phyloP scores from a whole-genome alignment of 345 rosid genomes.

The Ceriops tagal region DNA sequence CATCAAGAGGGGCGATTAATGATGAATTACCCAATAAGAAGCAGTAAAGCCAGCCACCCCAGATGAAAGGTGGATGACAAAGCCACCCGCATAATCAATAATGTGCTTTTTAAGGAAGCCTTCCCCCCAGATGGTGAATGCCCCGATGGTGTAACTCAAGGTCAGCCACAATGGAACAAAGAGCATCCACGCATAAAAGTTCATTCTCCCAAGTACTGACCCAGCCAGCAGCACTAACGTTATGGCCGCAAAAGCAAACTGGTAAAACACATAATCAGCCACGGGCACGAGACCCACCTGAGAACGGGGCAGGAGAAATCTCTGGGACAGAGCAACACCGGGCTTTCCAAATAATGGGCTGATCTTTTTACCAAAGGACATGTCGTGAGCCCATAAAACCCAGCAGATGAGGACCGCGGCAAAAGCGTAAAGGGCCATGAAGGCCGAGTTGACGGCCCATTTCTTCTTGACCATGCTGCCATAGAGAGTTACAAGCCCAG shows the following conservation, averaged over 20 bases:
- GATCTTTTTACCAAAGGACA: constrained; percentile 41
- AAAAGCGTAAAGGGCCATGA: constrained; percentile 63
- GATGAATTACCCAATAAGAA: constrained; percentile 51
- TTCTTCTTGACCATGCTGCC: constrained; percentile 70
- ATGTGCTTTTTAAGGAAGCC: constrained; percentile 30
- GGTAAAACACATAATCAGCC: constrained; percentile 48
- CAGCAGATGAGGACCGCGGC: constrained; percentile 51
- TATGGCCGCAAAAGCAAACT: constrained; percentile 64
- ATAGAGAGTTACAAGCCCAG: constrained; percentile 55
- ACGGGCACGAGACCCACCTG: background rate
- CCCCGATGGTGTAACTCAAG: constrained; percentile 46
- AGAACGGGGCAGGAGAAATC: background rate
- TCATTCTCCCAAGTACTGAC: constrained; percentile 63
- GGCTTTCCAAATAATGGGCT: constrained; percentile 41
- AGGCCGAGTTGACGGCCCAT: constrained; percentile 66
- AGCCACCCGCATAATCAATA: constrained; percentile 63
- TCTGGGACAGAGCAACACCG: constrained; percentile 3
- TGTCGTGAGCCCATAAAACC: constrained; percentile 53
- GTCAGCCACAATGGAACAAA: constrained; percentile 61
- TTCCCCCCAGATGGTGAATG: constrained; percentile 48
- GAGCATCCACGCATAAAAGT: constrained; percentile 62
- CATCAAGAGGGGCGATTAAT: background rate
- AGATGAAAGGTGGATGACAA: constrained; percentile 65
- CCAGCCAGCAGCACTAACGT: constrained; percentile 53
- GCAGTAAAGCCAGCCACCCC: constrained; percentile 71